Base-by-base conservation (phyloP, 2,329 filamentous ascomycete genomes). In the Talaromyces amestolkiae region DNA sequence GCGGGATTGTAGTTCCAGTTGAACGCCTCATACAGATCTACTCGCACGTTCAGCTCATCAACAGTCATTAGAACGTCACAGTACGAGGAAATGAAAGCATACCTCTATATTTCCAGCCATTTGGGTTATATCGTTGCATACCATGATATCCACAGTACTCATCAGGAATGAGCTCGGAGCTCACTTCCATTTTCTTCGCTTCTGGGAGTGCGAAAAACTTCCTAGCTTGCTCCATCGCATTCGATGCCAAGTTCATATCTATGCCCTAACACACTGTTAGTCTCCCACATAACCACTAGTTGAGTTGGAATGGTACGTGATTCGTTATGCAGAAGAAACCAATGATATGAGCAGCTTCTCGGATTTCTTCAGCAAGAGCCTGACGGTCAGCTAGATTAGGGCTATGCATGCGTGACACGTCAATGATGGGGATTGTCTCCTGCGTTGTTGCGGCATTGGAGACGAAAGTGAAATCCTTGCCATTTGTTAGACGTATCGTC, bases 21-120 rank as follows among this genome's bases (percentile, higher is more conserved):
- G 31, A 61, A 61, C 15, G 59, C 59, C 31, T 61, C 59, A 51
- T 61, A 61, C 27, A 61, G 43, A n/a, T 61, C 59, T 61, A 61
- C 15, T 31, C 24, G n/a, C 15, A 17, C 22, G 11, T 6, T 53
- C 33, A 53, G 24, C 7, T 8, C 27, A n/a, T 53, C 3, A 17
- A 9, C 31, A 19, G 49, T 33, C 1, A 33, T 10, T 4, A 8
- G 11, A 27, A 19, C 2, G 49, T n/a, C 27, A 1, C 17, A 27
- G 4, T 22, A 31, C 24, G 37, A 31, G 24, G 1, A 39, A 51
- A 24, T 37, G 17, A 8, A 33, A 27, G 9, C 43, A 19, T 45
- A 61, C 59, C 59, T 61, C 59, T 51, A 37, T 61, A 61, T 51
- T 61, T 61, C 59, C 59, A 61, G 9, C 59, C 59, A 51, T 61